Conservation (phyloP, 306 rosid genomes). For the Lathyrus oleraceus region DNA sequence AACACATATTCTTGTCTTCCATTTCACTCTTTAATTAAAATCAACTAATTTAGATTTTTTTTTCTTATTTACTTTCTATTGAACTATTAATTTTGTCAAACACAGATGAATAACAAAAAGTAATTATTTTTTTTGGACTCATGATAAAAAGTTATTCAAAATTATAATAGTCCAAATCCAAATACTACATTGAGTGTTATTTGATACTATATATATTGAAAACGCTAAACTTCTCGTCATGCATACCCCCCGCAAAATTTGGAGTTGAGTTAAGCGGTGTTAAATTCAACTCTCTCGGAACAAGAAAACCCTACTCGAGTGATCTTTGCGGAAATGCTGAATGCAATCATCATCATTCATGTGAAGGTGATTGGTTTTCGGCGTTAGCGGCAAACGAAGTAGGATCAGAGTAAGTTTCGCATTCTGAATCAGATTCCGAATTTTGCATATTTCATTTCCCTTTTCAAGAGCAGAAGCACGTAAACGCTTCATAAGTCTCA, state of each 20-base stretch:
- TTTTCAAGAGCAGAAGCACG: background rate
- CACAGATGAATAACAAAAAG: too few relatives aligned
- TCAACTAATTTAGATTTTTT: background rate
- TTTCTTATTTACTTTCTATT: background rate
- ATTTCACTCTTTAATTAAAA: background rate
- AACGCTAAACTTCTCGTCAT: background rate
- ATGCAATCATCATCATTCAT: background rate
- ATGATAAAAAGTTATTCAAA: too few relatives aligned
- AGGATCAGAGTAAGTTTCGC: background rate
- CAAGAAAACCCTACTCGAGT: background rate
- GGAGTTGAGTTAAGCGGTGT: background rate
- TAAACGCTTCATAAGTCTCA: constrained; percentile 23
- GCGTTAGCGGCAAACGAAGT: background rate
- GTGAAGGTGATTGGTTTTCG: background rate
- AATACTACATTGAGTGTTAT: background rate
- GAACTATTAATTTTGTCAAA: background rate
- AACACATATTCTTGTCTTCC: background rate
- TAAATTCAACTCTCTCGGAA: background rate
- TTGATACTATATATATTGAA: background rate
- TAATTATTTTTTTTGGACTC: too few relatives aligned
- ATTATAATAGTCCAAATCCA: background rate
- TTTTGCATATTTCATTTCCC: background rate
- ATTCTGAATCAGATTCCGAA: constrained; percentile 22
- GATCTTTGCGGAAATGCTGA: constrained; percentile 2
- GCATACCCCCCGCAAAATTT: background rate